Evolutionary conservation across 805 yeast species (phyloP).

Genomic region (Citeromyces matritensis): DNA sequence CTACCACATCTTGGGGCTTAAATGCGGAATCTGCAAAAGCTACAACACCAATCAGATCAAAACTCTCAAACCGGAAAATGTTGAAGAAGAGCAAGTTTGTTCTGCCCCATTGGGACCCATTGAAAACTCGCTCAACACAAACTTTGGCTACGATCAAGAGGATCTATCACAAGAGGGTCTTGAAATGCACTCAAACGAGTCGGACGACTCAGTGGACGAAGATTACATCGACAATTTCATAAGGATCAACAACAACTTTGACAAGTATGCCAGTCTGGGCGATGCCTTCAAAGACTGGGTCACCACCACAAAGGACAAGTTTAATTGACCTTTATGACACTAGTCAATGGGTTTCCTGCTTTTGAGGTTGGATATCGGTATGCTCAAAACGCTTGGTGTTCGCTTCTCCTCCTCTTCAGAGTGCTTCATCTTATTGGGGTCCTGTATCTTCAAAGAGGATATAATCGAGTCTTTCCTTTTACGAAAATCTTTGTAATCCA

Average conservation of each 20-base stretch:
- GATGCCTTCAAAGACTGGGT: constrained; percentile 21
- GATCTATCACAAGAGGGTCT: not conserved
- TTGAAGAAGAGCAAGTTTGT: constrained; percentile 8
- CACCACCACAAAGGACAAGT: constrained; percentile 6
- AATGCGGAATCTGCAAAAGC: constrained; percentile 76
- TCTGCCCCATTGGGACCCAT: constrained; percentile 2
- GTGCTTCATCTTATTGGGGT: not conserved
- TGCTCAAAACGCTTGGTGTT: constrained; percentile 12
- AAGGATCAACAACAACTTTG: constrained; percentile 17
- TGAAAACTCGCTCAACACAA: constrained; percentile 14
- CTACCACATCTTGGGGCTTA: constrained; percentile 77
- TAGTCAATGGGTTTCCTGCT: constrained; percentile 1
- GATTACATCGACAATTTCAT: constrained; percentile 16
- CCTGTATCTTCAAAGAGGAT: not conserved
- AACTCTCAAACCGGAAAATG: constrained; percentile 53
- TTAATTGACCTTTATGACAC: not conserved
- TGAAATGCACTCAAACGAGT: not conserved
- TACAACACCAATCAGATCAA: constrained; percentile 72
- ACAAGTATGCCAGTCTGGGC: constrained; percentile 14
- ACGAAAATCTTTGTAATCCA: not conserved
- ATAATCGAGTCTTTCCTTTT: too few species aligned
- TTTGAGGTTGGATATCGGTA: constrained; percentile 14
- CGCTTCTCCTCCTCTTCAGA: not conserved
- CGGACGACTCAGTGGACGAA: constrained; percentile 8
- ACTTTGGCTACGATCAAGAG: constrained; percentile 15